Conservation (phyloP, 768 basidiomycete genomes). For the Tephrocybe sp. region DNA sequence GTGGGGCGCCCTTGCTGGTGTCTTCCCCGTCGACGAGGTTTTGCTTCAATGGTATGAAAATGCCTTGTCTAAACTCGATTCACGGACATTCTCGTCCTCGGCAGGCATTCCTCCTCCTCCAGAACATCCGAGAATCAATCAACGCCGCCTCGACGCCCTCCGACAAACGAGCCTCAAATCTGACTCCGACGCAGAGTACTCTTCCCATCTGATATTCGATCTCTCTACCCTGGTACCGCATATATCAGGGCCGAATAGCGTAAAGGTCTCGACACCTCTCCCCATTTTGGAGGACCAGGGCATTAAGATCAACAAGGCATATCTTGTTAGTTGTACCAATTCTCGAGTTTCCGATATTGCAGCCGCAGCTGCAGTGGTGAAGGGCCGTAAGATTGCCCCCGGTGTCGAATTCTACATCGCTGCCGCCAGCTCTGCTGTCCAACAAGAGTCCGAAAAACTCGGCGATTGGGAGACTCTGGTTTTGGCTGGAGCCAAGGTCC, state of each 20-base stretch:
- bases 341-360: slow-evolving; percentile 94
- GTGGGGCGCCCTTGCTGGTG: slow-evolving; percentile 96
- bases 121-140: slow-evolving; percentile 86
- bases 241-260: slow-evolving; percentile 96
- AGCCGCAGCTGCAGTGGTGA: slow-evolving; percentile 88
- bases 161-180: slow-evolving; percentile 55
- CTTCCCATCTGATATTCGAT: slow-evolving; percentile 88
- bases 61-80: slow-evolving; percentile 69
- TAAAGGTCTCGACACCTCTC: slow-evolving; percentile 94
- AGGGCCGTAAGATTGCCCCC: slow-evolving; percentile 75
- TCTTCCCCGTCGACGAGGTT: slow-evolving; percentile 89
- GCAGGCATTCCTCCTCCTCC: slow-evolving; percentile 67
- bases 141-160: slow-evolving; percentile 65
- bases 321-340: slow-evolving; percentile 98
- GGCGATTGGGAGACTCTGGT: slow-evolving; percentile 91
- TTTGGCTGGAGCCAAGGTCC: slow-evolving; percentile 85
- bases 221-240: slow-evolving; percentile 93
- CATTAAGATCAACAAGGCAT: slow-evolving; percentile 93
- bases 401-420: slow-evolving; percentile 98
- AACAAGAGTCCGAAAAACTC: slow-evolving; percentile 79
- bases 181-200: slow-evolving; percentile 78
- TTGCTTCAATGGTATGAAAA: slow-evolving; percentile 86
- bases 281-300: slow-evolving; percentile 72
- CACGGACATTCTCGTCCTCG: slow-evolving; percentile 67
- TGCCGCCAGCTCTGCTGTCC: slow-evolving; percentile 90